A percentile compares a stretch with the other conserved stretches of the same genome.
phyloP scores from a whole-genome alignment of 495 filamentous ascomycete species.

The Aspergillus panamensis region DNA sequence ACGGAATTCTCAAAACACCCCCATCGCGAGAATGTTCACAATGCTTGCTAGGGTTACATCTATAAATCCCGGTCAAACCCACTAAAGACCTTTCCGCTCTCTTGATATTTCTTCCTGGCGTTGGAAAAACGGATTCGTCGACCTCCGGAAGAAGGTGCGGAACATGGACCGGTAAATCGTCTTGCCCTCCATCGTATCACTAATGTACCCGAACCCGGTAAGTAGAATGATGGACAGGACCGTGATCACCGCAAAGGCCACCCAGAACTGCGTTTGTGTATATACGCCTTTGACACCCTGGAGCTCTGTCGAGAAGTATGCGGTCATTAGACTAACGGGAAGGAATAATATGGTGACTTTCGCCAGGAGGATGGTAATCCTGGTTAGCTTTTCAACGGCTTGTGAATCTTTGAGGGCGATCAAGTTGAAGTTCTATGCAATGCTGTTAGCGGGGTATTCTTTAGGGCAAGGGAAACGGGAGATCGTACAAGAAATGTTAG shows the following conservation, averaged over 20 bases:
- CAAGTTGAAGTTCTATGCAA: conserved; percentile 74
- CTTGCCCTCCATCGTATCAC: conserved; percentile 50
- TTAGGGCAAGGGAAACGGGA: neutral
- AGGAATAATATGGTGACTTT: conserved; percentile 83
- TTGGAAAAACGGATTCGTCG: conserved; percentile 25
- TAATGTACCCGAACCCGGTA: conserved; percentile 42
- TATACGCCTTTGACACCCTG: conserved; percentile 55
- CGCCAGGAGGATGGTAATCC: conserved; percentile 76
- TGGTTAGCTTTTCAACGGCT: conserved; percentile 71
- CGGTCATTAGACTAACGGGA: conserved; percentile 78
- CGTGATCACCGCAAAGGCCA: conserved; percentile 64
- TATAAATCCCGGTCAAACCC: neutral
- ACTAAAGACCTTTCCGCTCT: neutral
- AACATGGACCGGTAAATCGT: conserved; percentile 47
- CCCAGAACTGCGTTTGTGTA: conserved; percentile 66
- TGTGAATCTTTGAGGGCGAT: conserved; percentile 80
- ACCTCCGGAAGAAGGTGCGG: conserved; percentile 38
- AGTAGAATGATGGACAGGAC: conserved; percentile 59
- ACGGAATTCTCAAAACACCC: no score
- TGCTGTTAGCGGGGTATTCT: conserved; percentile 17
- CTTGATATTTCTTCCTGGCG: conserved; percentile 6
- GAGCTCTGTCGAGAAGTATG: conserved; percentile 77
- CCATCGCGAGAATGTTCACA: no score
- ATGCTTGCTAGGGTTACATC: neutral
- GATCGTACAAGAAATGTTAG: conserved; percentile 62